Evolutionary conservation across 192 early-diverging fungal species (phyloP).

Genomic region (Chytriomyces sp.): DNA sequence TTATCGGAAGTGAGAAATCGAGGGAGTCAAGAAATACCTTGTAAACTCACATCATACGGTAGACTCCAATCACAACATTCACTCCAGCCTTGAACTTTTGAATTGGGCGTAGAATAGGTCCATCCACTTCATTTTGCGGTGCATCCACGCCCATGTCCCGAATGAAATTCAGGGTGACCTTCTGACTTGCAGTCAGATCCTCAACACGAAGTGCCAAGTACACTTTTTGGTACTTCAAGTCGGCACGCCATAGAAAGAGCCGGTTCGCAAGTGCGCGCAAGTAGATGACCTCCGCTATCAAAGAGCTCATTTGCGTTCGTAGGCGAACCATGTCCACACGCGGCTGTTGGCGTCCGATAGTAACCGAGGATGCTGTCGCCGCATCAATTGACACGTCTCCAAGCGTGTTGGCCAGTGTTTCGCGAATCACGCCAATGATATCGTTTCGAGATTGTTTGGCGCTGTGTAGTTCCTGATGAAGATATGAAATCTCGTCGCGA

Average conservation of each 20-base stretch:
- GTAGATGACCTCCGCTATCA: slow-evolving; percentile 43
- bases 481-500: slow-evolving; percentile 29
- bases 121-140: not conserved
- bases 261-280: slow-evolving; percentile 42
- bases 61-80: slow-evolving; percentile 33
- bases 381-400: slow-evolving; percentile 25
- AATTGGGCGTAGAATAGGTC: not conserved
- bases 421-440: slow-evolving; percentile 29
- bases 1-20: not conserved
- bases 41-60: slow-evolving; percentile 35
- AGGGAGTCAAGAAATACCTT: not conserved
- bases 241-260: slow-evolving; percentile 43
- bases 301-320: slow-evolving; percentile 29
- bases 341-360: not conserved
- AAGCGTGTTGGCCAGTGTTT: slow-evolving; percentile 34
- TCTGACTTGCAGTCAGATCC: slow-evolving; percentile 41
- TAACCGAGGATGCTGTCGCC: not conserved
- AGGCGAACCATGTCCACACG: slow-evolving; percentile 9
- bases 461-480: slow-evolving; percentile 26
- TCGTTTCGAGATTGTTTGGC: slow-evolving; percentile 25
- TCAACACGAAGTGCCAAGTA: slow-evolving; percentile 46
- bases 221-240: slow-evolving; percentile 51
- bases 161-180: slow-evolving; percentile 29
- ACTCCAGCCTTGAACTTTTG: slow-evolving; percentile 27
- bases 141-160: slow-evolving; percentile 31